phyloP scores from a whole-genome alignment of 768 basidiomycete species.

The Melanogaster broomeanus region DNA sequence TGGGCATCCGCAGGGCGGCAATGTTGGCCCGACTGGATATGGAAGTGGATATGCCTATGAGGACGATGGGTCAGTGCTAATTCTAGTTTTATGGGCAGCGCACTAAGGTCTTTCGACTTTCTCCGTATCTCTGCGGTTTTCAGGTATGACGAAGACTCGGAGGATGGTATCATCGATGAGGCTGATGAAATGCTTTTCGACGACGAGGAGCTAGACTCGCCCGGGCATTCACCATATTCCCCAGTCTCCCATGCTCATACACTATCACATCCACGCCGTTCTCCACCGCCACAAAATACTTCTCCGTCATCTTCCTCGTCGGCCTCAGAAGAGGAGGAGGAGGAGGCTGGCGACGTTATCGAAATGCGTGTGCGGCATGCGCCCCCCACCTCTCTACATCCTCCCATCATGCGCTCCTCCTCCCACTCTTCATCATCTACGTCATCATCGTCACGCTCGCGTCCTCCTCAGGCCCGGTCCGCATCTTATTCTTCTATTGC shows the following conservation, averaged over 20 bases:
- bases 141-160: constrained; percentile 75
- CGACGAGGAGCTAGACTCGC: constrained; percentile 19
- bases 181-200: constrained; percentile 39
- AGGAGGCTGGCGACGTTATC: constrained; percentile 58
- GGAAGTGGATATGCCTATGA: constrained; percentile 36
- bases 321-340: constrained; percentile 42
- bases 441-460: constrained; percentile 24
- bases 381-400: constrained; percentile 21
- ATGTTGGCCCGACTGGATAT: constrained; percentile 21
- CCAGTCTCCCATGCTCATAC: constrained; percentile 9
- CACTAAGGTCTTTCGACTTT: background rate
- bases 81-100: background rate
- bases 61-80: constrained; percentile 62
- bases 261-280: constrained; percentile 13
- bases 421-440: constrained; percentile 37
- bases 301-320: constrained; percentile 34
- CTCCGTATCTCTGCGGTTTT: constrained; percentile 6
- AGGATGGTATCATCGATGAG: constrained; percentile 54
- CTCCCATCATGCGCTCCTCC: constrained; percentile 36
- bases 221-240: constrained; percentile 17
- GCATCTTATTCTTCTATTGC: constrained; percentile 13
- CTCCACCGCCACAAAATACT: constrained; percentile 20
- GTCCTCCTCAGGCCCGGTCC: constrained; percentile 33
- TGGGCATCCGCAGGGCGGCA: constrained; percentile 9
- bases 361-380: constrained; percentile 56